Conservation (phyloP, 192 early-diverging fungal species). For the Podila epicladia region DNA sequence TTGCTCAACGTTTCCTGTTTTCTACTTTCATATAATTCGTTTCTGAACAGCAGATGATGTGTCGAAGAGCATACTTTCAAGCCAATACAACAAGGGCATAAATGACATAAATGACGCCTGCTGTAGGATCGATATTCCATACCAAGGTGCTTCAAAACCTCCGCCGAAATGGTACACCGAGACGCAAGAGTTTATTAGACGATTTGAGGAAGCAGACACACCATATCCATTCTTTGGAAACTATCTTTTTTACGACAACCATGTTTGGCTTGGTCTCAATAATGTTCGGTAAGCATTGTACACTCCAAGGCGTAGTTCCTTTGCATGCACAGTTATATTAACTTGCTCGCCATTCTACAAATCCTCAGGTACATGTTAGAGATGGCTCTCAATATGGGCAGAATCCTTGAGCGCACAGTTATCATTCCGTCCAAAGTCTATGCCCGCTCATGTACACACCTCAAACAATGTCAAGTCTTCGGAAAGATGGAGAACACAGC, state of each 20-base stretch:
- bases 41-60: too few species aligned
- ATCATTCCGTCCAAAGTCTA: too few species aligned
- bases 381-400: too few species aligned
- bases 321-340: too few species aligned
- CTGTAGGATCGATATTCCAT: conserved; percentile 9
- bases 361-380: too few species aligned
- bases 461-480: too few species aligned
- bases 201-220: conserved; percentile 1
- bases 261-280: conserved; percentile 1
- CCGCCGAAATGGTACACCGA: conserved; percentile 8
- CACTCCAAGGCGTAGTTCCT: neutral
- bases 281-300: neutral
- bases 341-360: too few species aligned
- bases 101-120: neutral
- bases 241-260: neutral
- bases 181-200: conserved; percentile 11
- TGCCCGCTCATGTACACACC: too few species aligned
- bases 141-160: neutral
- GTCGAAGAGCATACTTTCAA: neutral
- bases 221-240: conserved; percentile 12
- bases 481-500: neutral
- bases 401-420: too few species aligned
- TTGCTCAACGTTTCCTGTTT: too few species aligned
- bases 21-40: too few species aligned
- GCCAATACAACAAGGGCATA: neutral